Base-by-base conservation (phyloP, 2,329 filamentous ascomycete species). In the Metarhizium humberi region DNA sequence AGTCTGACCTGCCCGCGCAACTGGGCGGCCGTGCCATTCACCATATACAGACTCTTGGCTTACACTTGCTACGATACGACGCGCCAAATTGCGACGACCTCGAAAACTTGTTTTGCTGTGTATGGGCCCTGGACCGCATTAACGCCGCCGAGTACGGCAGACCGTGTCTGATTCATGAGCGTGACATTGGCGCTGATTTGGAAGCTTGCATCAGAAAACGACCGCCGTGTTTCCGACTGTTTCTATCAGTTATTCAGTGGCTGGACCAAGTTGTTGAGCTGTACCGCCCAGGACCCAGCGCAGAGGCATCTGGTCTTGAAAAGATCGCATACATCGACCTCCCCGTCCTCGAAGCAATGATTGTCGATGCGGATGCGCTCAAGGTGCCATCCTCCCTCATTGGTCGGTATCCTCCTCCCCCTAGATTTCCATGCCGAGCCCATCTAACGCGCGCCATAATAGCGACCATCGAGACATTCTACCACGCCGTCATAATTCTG, bases 401-500 rank as follows among this genome's bases (percentile, higher is more conserved):
- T 10, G 77, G 78, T 81, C 58, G 58, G 73, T 53, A 6, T 34
- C 32, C 6, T 11, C 3, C 66, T 52, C 20, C 51, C 29, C 20
- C 14, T 38, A 7, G 4, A 29, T 47, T 36, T 6, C 18, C 29
- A 42, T 40, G 32, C 16, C 4, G 2, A 30, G 3, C 34, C 8
- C 40, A 18, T 13, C 51, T 51, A 34, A 49, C 49, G 40, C 25
- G 25, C 4, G 25, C 6, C 8, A 1, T 3, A 6, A 5, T 42
- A 82, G 81, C 76, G 7, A 84, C 82, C 0, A 74, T 86, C 6
- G 82, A 86, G 60, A 76, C 80, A 1, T 77, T 86, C 16, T 86
- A 86, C 61, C 81, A 86, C 60, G 80, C 82, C 3, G 78, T 86
- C 6, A 78, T 81, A 40, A 84, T 86, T 8, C 69, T 86, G 2